Conservation (phyloP, 2,329 filamentous ascomycete genomes). For the Alternaria sp. region DNA sequence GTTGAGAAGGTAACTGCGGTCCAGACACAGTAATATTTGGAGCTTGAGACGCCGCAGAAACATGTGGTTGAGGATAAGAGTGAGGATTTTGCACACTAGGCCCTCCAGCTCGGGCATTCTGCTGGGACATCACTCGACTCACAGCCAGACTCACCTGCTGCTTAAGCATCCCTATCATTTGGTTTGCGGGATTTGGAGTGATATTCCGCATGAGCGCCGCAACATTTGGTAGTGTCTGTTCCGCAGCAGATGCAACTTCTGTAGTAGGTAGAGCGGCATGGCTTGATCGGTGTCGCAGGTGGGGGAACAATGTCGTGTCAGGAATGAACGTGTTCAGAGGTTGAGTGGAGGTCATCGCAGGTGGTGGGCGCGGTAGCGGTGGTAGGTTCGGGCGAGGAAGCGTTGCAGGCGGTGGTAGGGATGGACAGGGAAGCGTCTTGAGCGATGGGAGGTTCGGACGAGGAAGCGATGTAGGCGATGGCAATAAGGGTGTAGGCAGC, state of each 20-base stretch:
- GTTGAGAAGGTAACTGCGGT: neutral
- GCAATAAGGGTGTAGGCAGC: neutral
- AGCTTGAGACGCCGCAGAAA: neutral
- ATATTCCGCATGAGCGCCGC: conserved; percentile 17
- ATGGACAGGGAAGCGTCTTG: neutral
- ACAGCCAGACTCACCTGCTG: conserved; percentile 6
- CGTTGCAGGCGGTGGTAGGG: neutral
- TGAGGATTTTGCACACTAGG: neutral
- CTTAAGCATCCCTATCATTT: conserved; percentile 11
- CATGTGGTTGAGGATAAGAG: neutral
- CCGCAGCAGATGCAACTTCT: neutral
- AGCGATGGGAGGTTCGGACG: neutral
- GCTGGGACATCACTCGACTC: neutral
- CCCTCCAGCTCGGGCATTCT: neutral
- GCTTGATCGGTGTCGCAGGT: neutral
- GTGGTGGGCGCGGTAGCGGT: neutral
- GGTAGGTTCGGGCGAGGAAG: neutral
- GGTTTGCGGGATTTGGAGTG: conserved; percentile 8
- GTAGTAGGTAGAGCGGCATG: neutral
- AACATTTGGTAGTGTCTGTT: neutral
- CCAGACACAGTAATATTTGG: neutral
- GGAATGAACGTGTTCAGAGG: neutral
- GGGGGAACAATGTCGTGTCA: neutral
- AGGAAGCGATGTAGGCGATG: neutral
- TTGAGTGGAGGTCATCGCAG: neutral